These are phyloP conservation scores for Diaporthe ampelina DNA, from an alignment of 2,329 filamentous ascomycete genomes.

Conservation along the genomic window DNA sequence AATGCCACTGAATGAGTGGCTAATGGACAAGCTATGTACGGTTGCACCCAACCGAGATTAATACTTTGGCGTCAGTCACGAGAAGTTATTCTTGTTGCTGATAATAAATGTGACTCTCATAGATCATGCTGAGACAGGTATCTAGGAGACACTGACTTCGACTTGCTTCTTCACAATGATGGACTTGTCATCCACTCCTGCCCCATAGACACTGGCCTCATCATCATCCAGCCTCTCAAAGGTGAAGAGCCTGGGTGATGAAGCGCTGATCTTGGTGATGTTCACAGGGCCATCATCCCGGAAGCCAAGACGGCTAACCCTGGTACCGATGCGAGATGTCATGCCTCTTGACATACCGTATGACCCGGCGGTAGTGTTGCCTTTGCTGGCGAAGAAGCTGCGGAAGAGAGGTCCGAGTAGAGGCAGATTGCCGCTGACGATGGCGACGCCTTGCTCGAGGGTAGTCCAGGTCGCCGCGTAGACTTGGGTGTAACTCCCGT, in stretches of 20 bases:
- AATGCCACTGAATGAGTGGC: too few species aligned
- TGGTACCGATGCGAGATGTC: neutral
- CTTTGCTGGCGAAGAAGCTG: slow-evolving; percentile 37
- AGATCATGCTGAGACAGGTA: too few species aligned
- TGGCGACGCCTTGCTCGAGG: slow-evolving; percentile 37
- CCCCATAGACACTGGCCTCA: slow-evolving; percentile 19
- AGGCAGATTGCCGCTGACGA: slow-evolving; percentile 37
- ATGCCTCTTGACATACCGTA: slow-evolving; percentile 12
- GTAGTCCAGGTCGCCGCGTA: slow-evolving; percentile 42
- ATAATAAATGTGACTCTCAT: too few species aligned
- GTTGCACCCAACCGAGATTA: too few species aligned
- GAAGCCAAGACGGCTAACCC: slow-evolving; percentile 9
- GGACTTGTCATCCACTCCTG: slow-evolving; percentile 30
- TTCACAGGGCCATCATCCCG: slow-evolving; percentile 1
- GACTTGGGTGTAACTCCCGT: slow-evolving; percentile 40
- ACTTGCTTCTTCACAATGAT: slow-evolving; percentile 38
- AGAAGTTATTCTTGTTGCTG: too few species aligned
- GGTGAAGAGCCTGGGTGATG: slow-evolving; percentile 6
- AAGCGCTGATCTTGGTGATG: slow-evolving; percentile 20
- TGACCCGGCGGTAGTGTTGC: slow-evolving; percentile 10
- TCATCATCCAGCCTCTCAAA: slow-evolving; percentile 29
- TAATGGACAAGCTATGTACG: too few species aligned
- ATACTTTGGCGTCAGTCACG: too few species aligned
- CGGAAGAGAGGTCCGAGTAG: slow-evolving; percentile 37
- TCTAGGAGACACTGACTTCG: slow-evolving; percentile 13